Evolutionary conservation across 495 filamentous ascomycete genomes (phyloP).

Genomic region (Bombardia bombarda): DNA sequence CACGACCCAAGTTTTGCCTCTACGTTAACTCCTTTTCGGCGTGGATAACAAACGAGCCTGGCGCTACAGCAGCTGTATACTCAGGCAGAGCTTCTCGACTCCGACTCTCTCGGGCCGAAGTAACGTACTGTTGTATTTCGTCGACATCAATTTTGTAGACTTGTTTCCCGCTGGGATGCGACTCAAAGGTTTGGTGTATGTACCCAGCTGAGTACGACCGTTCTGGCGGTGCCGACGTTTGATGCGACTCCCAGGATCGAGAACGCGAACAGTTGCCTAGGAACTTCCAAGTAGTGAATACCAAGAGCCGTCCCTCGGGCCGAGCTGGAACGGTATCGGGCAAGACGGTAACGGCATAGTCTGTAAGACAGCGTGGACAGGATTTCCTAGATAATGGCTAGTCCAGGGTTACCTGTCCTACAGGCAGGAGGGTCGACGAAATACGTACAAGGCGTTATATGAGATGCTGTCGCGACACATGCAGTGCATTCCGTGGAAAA

Average conservation of each 20-base stretch:
- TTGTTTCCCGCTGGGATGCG: background rate
- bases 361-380: constrained; percentile 8
- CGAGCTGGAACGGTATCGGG: constrained; percentile 2
- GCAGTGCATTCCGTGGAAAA: background rate
- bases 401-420: too few relatives aligned
- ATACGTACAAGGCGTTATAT: background rate
- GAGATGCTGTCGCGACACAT: background rate
- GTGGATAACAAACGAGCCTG: too few relatives aligned
- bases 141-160: background rate
- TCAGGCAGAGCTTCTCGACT: constrained; percentile 2
- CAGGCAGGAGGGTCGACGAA: too few relatives aligned
- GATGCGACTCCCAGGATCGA: constrained; percentile 1
- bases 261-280: background rate
- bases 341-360: constrained; percentile 6
- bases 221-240: background rate
- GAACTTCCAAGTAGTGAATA: constrained; percentile 5
- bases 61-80: background rate
- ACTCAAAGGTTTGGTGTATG: background rate
- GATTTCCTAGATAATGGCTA: too few relatives aligned
- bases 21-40: too few relatives aligned
- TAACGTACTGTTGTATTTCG: constrained; percentile 1
- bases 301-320: constrained; percentile 4
- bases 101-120: background rate
- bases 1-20: too few relatives aligned
- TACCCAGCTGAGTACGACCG: constrained; percentile 1